Percentiles rank a stretch among this genome's conserved stretches.
Conservation (phyloP, 176 grass and related monocot species). For the Bonia amplexicaulis region DNA sequence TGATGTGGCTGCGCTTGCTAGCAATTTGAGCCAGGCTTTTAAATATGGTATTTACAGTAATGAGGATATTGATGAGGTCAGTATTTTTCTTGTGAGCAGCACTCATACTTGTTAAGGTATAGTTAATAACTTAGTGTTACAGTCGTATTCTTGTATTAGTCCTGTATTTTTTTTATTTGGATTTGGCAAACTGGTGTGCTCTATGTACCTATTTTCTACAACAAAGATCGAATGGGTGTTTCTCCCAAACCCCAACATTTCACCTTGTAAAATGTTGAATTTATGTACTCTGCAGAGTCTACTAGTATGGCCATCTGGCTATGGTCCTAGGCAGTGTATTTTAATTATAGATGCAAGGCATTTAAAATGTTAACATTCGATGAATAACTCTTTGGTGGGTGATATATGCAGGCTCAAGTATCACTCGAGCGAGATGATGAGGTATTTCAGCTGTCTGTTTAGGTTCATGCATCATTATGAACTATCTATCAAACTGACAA, state of each 20-base stretch:
- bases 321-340: not conserved
- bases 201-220: not conserved
- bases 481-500: not conserved
- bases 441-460: slow-evolving; percentile 41
- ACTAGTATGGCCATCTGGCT: not conserved
- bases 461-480: slow-evolving; percentile 11
- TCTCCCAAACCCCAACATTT: not conserved
- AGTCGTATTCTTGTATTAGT: not conserved
- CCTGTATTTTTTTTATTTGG: slow-evolving; percentile 4
- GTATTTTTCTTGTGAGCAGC: not conserved
- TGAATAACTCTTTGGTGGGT: slow-evolving; percentile 25
- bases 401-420: slow-evolving; percentile 67
- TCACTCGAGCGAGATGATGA: slow-evolving; percentile 80
- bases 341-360: not conserved
- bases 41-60: slow-evolving; percentile 78
- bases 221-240: not conserved
- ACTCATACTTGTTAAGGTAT: too few species aligned
- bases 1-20: slow-evolving; percentile 94
- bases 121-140: not conserved
- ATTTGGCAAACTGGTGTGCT: not conserved
- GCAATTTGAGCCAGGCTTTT: slow-evolving; percentile 90
- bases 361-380: not conserved
- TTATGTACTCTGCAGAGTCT: not conserved
- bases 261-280: not conserved
- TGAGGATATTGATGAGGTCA: slow-evolving; percentile 89